Base-by-base conservation (phyloP, 768 basidiomycete species). In the Naganishia vishniacii region DNA sequence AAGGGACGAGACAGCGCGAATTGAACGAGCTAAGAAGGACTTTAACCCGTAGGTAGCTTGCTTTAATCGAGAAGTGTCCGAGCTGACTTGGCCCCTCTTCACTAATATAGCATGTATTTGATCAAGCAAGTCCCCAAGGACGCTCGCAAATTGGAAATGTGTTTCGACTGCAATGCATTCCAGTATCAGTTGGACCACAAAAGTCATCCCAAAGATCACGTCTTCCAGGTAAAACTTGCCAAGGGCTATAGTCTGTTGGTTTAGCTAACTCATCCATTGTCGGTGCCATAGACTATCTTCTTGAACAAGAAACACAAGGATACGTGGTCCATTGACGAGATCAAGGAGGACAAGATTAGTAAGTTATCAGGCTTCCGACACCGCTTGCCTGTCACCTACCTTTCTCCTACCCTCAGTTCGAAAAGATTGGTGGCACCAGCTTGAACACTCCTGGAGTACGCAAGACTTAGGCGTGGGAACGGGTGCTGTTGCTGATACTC, bases 381-480 rank as follows among this genome's bases (percentile, higher is more conserved):
- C n/a, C n/a, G n/a, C 12, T 11, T n/a, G 3, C n/a, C n/a, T 41
- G 15, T 53, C 41, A 32, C 16, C 32, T 34, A n/a, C 12, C 34
- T 37, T 15, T 15, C 34, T 7, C 34, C 48, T 48, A 49, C n/a
- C 15, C 15, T 45, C 32, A 75, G 75, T 75, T 29, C 71, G 75
- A 26, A 70, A 71, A 56, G 76, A 79, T 56, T 79, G 78, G 78
- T 78, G 77, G 78, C 77, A 78, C 59, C 77, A 78, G 68, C 72
- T 77, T 4, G 53, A 59, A 37, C 63, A 64, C 23, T 44, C 51
- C 8, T 64, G 63, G 64, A 44, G 62, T 63, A 16, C 37, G 62
- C 56, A 2, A n/a, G 18, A 26, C 18, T n/a, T n/a, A n/a, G n/a
- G n/a, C n/a, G n/a, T n/a, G n/a, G n/a, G n/a, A n/a, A n/a, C n/a